Conservation (phyloP, 495 filamentous ascomycete species). For the Hapsidospora chrysogenum region DNA sequence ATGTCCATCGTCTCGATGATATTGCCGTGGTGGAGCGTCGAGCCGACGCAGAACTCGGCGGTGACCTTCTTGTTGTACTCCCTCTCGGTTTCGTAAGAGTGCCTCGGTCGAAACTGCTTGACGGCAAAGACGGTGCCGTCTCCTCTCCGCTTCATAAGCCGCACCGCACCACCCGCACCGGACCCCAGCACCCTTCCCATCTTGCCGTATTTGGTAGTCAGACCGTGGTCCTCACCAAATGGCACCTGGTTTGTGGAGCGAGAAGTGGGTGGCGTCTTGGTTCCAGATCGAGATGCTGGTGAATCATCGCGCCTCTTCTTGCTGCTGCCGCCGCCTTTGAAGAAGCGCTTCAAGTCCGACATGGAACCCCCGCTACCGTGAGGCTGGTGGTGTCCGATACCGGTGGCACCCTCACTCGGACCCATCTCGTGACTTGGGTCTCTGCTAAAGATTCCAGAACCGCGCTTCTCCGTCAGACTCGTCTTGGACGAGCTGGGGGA, state of each 20-base stretch:
- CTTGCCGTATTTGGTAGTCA: slow-evolving; percentile 86
- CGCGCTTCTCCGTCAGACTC: slow-evolving; percentile 29
- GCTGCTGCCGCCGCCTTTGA: slow-evolving; percentile 47
- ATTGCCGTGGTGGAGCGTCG: slow-evolving; percentile 92
- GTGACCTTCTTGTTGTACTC: slow-evolving; percentile 99
- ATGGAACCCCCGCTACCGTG: slow-evolving; percentile 54
- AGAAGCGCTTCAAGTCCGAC: slow-evolving; percentile 87
- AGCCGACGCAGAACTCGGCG: slow-evolving; percentile 98
- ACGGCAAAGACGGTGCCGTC: slow-evolving; percentile 91
- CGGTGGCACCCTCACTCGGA: slow-evolving; percentile 30
- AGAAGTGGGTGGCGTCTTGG: slow-evolving; percentile 38
- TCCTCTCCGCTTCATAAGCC: slow-evolving; percentile 79
- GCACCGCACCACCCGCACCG: slow-evolving; percentile 87
- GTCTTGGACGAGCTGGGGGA: slow-evolving; percentile 23
- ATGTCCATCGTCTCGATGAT: slow-evolving; percentile 98
- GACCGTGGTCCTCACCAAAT: slow-evolving; percentile 86
- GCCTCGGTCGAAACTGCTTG: slow-evolving; percentile 87
- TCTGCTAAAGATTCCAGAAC: slow-evolving; percentile 20
- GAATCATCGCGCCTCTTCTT: slow-evolving; percentile 55
- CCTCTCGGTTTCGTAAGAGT: slow-evolving; percentile 82
- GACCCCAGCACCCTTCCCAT: slow-evolving; percentile 86
- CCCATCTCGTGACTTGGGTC: slow-evolving; percentile 19
- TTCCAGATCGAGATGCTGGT: slow-evolving; percentile 32
- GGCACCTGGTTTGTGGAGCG: slow-evolving; percentile 51
- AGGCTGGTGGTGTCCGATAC: slow-evolving; percentile 22